Base-by-base conservation (phyloP, 164 flowering plant species). In the Cinnamomum chago region DNA sequence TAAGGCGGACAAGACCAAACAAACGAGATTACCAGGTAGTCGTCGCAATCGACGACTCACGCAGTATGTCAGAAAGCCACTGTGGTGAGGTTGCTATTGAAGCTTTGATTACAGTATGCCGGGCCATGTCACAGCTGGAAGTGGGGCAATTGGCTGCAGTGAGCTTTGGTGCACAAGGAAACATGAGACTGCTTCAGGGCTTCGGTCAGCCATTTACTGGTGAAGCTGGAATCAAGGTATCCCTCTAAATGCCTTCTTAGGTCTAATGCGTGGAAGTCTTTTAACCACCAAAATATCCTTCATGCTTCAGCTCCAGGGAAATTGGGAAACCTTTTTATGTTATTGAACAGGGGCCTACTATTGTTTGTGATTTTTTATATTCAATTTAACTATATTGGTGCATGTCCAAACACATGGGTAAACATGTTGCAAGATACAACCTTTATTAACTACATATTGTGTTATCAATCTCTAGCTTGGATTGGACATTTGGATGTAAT, bases 11-110 rank as follows among this genome's bases (percentile, higher is more conserved):
- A 4, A 77, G 88, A 60, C 97, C 99, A 3, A 89, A 89, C 81
- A 96, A 96, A 79, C 97, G 97, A 74, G 95, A 94, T 81, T 96
- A 96, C 82, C 98, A 94, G 83, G 97, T 96, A 24, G 84, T 94
- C 22, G 87, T 96, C 74, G 99, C 97, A 14, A 88, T 96, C 67
- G 99, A 96, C 76, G 98, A 96, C 81, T 96, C 99, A 35, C 86
- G 94, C 17, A 96, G 99, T 78, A 96, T 96, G 99, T 87, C 95
- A 20, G 99, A 94, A 79, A 90, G 90, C 72, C 40, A 80, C 68
- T 91, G 97, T 78, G 97, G 97, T 15, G 77, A 84, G 76, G 84
- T 89, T 77, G 99, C 98, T 20, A 79, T 88, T 50, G 92, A 94
- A 84, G 91, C 99, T 75, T 79, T 96, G 78, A 94, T 94, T 73